These are phyloP conservation scores for Babjeviella inositovora DNA, from an alignment of 805 yeast genomes.

Conservation along the genomic window DNA sequence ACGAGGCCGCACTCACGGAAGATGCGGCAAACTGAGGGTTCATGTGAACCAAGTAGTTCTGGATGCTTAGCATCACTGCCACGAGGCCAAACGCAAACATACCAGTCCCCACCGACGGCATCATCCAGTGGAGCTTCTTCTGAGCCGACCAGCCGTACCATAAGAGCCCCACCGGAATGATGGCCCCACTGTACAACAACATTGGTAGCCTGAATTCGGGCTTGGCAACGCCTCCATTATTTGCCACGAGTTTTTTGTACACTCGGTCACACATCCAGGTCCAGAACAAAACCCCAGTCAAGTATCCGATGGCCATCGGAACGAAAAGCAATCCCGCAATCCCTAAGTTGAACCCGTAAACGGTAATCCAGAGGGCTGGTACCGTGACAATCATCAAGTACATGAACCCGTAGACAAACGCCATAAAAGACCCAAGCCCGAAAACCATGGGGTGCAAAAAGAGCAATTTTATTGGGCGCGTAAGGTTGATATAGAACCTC, in stretches of 20 bases:
- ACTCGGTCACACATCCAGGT: constrained; percentile 22
- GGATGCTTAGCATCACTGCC: constrained; percentile 53
- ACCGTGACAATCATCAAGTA: constrained; percentile 46
- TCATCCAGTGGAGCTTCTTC: constrained; percentile 37
- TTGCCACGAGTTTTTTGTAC: constrained; percentile 16
- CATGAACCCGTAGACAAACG: constrained; percentile 51
- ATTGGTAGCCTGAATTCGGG: constrained; percentile 49
- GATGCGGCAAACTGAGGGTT: constrained; percentile 55
- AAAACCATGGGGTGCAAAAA: constrained; percentile 46
- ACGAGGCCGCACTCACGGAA: constrained; percentile 54
- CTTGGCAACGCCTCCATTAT: constrained; percentile 34
- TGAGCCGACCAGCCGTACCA: constrained; percentile 67
- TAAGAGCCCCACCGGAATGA: constrained; percentile 42
- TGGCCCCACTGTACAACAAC: constrained; percentile 28
- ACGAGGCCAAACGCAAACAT: constrained; percentile 44
- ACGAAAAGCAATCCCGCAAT: constrained; percentile 43
- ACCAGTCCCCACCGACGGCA: constrained; percentile 45
- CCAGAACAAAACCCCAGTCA: constrained; percentile 31
- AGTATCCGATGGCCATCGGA: constrained; percentile 38
- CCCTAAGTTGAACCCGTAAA: constrained; percentile 29
- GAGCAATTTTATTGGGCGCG: constrained; percentile 37
- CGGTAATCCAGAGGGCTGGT: constrained; percentile 30
- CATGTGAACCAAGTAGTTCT: constrained; percentile 56
- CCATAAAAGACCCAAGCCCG: constrained; percentile 48
- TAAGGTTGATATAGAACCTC: constrained; percentile 21